Percentiles rank a stretch among this genome's conserved stretches.
Conservation (phyloP, 2,329 filamentous ascomycete species). For the Aspergillus candidus region DNA sequence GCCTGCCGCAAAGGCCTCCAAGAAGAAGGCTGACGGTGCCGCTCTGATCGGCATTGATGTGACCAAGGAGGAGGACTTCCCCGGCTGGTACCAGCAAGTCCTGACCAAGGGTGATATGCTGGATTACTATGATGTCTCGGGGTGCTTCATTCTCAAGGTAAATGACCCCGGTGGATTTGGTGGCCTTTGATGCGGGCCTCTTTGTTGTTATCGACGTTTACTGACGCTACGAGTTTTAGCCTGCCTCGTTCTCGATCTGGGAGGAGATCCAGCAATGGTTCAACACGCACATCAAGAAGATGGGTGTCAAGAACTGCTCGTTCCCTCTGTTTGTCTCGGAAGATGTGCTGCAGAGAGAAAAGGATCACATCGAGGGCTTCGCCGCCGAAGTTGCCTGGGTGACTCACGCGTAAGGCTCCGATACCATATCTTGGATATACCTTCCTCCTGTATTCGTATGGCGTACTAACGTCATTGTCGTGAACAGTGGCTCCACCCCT, state of each 20-base stretch:
- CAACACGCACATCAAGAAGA: slow-evolving; percentile 68
- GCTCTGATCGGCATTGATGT: slow-evolving; percentile 81
- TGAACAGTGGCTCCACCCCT: slow-evolving; percentile 72
- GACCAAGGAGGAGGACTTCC: slow-evolving; percentile 78
- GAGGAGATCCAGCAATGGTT: slow-evolving; percentile 56
- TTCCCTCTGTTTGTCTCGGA: slow-evolving; percentile 94
- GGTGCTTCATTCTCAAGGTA: slow-evolving; percentile 87
- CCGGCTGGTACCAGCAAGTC: slow-evolving; percentile 96
- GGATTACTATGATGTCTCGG: slow-evolving; percentile 96
- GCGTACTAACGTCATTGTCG: background rate
- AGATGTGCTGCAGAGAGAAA: slow-evolving; percentile 79
- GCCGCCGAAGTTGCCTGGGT: slow-evolving; percentile 61
- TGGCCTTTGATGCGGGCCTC: background rate
- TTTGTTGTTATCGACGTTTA: background rate
- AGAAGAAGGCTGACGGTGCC: slow-evolving; percentile 55
- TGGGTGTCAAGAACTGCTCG: slow-evolving; percentile 92
- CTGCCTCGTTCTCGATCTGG: slow-evolving; percentile 62
- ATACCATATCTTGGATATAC: too few relatives aligned
- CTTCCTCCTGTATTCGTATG: too few relatives aligned
- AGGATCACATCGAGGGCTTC: slow-evolving; percentile 98
- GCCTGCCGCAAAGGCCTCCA: slow-evolving; percentile 35
- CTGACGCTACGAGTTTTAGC: slow-evolving; percentile 34
- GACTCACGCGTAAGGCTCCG: slow-evolving; percentile 40
- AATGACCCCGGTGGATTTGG: slow-evolving; percentile 1
- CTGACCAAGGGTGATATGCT: slow-evolving; percentile 96